phyloP scores from a whole-genome alignment of 2,329 filamentous ascomycete genomes.

The Epichloe aotearoae region DNA sequence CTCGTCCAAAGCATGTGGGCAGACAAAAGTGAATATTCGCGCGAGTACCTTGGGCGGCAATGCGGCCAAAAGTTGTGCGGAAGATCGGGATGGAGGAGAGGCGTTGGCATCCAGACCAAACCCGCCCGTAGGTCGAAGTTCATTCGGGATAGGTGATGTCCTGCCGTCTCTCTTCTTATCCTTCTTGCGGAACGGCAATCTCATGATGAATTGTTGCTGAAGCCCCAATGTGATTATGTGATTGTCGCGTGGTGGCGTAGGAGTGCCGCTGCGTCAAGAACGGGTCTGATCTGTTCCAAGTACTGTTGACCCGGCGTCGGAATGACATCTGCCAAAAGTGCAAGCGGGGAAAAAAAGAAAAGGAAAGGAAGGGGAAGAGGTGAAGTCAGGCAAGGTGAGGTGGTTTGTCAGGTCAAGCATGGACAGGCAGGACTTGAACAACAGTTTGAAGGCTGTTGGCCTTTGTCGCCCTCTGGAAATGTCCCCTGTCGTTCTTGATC shows the following conservation, averaged over 20 bases:
- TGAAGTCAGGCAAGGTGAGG: too few relatives aligned
- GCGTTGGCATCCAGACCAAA: constrained; percentile 13
- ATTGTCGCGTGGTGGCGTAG: background rate
- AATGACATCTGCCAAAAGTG: too few relatives aligned
- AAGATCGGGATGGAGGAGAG: constrained; percentile 26
- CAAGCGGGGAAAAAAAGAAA: too few relatives aligned
- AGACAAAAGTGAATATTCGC: constrained; percentile 69
- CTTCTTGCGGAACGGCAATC: constrained; percentile 24
- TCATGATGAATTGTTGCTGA: constrained; percentile 15
- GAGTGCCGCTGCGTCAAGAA: too few relatives aligned
- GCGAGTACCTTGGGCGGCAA: constrained; percentile 59
- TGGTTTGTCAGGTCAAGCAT: too few relatives aligned
- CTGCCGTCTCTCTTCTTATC: constrained; percentile 22
- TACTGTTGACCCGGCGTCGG: background rate
- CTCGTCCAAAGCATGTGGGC: constrained; percentile 67
- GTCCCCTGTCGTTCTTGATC: background rate
- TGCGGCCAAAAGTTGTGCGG: constrained; percentile 30
- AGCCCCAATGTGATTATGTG: background rate
- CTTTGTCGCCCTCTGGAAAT: background rate
- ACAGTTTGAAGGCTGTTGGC: background rate
- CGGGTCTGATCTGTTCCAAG: background rate
- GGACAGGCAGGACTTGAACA: too few relatives aligned
- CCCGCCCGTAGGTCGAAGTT: constrained; percentile 15
- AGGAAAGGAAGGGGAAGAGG: too few relatives aligned
- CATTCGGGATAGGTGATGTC: constrained; percentile 13